phyloP scores from a whole-genome alignment of 2,329 filamentous ascomycete species.

The Verticillium zaregamsianum region DNA sequence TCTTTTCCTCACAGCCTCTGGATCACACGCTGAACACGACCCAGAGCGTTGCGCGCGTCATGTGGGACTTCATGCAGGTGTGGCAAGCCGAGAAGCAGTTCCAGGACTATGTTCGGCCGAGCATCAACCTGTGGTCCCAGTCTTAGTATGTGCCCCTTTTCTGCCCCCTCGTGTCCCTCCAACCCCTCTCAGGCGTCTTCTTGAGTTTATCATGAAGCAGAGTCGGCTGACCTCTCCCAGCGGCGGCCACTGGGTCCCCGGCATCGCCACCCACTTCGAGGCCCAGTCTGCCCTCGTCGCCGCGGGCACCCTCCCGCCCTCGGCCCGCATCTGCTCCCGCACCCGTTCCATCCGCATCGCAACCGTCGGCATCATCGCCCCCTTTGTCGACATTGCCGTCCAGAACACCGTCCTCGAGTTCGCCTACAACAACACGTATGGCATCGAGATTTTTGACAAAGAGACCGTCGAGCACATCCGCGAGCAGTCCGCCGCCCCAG shows the following conservation, averaged over 20 bases:
- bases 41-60: constrained; percentile 1
- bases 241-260: constrained; percentile 14
- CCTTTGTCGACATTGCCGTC: constrained; percentile 5
- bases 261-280: constrained; percentile 10
- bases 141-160: constrained; percentile 16
- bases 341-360: constrained; percentile 7
- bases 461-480: background rate
- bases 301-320: background rate
- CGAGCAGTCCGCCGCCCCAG: constrained; percentile 1
- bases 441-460: background rate
- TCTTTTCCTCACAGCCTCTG: constrained; percentile 23
- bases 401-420: constrained; percentile 3
- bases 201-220: background rate
- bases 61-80: constrained; percentile 4
- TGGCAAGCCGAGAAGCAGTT: constrained; percentile 32
- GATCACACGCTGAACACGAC: background rate
- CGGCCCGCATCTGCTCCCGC: constrained; percentile 1
- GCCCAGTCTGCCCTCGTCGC: background rate
- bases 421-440: constrained; percentile 11
- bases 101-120: constrained; percentile 34
- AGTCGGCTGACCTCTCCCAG: constrained; percentile 2
- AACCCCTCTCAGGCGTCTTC: too few species aligned
- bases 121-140: constrained; percentile 36
- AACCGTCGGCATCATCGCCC: constrained; percentile 11
- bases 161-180: too few species aligned